Evolutionary conservation across 495 filamentous ascomycete genomes (phyloP).

Genomic region (Talaromyces trachyspermus): DNA sequence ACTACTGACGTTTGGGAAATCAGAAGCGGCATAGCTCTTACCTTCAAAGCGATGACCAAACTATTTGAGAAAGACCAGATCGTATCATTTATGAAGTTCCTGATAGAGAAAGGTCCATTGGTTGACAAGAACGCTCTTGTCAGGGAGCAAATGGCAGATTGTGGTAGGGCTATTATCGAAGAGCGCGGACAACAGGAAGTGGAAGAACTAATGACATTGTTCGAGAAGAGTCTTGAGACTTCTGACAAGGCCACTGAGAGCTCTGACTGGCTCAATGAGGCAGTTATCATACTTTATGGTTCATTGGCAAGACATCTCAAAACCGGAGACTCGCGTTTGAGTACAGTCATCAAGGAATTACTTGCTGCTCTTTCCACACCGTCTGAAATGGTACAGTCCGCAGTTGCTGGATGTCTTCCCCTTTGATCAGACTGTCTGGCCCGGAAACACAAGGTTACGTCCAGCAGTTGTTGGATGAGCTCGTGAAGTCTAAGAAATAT

Average conservation of each 20-base stretch:
- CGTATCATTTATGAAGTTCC: conserved; percentile 69
- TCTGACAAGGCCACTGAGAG: conserved; percentile 71
- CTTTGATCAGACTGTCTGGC: conserved; percentile 72
- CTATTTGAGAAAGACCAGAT: conserved; percentile 60
- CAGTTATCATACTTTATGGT: conserved; percentile 94
- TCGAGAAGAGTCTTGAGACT: conserved; percentile 75
- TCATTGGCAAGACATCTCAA: conserved; percentile 83
- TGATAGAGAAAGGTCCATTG: conserved; percentile 78
- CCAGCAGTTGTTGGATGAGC: conserved; percentile 67
- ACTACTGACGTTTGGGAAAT: conserved; percentile 82
- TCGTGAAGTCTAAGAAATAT: conserved; percentile 80
- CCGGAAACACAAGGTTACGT: conserved; percentile 72
- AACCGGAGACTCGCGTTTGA: conserved; percentile 72
- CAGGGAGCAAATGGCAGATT: conserved; percentile 85
- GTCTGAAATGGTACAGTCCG: conserved; percentile 95
- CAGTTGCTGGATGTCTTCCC: conserved; percentile 91
- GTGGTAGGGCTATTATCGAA: conserved; percentile 73
- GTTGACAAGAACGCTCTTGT: conserved; percentile 72
- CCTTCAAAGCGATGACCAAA: conserved; percentile 71
- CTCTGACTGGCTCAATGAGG: conserved; percentile 86
- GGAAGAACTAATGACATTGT: conserved; percentile 84
- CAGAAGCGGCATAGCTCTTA: conserved; percentile 77
- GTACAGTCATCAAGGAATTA: conserved; percentile 74
- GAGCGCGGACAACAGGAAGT: conserved; percentile 70
- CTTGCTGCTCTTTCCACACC: conserved; percentile 84